Base-by-base conservation (phyloP, 2,329 filamentous ascomycete species). In the Sphaerulina musiva region DNA sequence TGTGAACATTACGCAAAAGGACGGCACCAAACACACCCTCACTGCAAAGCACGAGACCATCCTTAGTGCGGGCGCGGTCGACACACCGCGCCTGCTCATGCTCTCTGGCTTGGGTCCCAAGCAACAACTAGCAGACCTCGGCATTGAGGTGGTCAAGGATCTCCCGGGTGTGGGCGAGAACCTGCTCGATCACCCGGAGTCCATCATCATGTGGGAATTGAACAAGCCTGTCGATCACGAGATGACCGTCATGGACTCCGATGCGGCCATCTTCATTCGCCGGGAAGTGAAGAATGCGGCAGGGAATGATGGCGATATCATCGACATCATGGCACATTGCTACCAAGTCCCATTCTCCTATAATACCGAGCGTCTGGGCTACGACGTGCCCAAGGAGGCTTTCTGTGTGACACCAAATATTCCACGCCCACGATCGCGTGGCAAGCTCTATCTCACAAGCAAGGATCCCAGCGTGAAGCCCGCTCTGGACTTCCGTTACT, bases 361-460 rank as follows among this genome's bases (percentile, higher is more conserved):
- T 63, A 95, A 95, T 79, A 95, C 89, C 1, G 75, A 80, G 52
- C 84, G 75, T 40, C 79, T 95, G 9, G 89, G 89, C 62, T 95
- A 85, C 70, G 81, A 84, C 64, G 76, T 76, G 40, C 81, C 81
- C 46, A 75, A 85, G 57, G 86, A 91, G 65, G 89, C 88, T 49
- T 95, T 95, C 77, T 93, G 89, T 80, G 93, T 93, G 85, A 93
- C 89, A 12, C 89, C 89, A 66, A 93, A 95, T 75, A 93, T 95
- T 65, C 88, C 87, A 34, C 86, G 89, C 23, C 86, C 89, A 29
- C 84, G 87, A 51, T 90, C 86, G 45, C 83, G 85, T 51, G 89
- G 89, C 55, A 81, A 83, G 60, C 76, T 92, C 66, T 92, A 86
- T 74, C 81, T 92, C 61, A 89, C 85, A 50, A 89, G 85, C 29